Conservation (phyloP, 441 rosid species). For the Populus hybrid region DNA sequence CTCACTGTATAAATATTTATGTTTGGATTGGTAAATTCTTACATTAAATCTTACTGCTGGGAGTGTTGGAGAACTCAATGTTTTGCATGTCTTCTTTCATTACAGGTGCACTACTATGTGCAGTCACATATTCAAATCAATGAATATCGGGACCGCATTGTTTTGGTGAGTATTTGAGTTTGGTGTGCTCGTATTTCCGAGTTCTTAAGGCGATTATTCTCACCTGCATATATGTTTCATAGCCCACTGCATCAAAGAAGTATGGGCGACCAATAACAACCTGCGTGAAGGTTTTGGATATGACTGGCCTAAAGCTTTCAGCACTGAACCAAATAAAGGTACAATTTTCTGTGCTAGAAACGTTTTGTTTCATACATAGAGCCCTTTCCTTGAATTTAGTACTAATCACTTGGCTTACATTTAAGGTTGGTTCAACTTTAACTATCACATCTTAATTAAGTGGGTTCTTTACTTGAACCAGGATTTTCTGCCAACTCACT, state of each 20-base stretch:
- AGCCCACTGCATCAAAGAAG: slow-evolving; percentile 82
- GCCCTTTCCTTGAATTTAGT: neutral
- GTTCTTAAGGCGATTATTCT: slow-evolving; percentile 13
- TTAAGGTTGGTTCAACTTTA: neutral
- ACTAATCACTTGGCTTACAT: neutral
- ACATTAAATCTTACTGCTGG: neutral
- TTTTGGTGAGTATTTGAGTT: slow-evolving; percentile 59
- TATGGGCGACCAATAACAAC: slow-evolving; percentile 76
- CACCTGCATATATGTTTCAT: slow-evolving; percentile 22
- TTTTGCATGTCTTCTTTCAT: slow-evolving; percentile 16
- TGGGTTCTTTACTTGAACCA: neutral
- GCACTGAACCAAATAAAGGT: slow-evolving; percentile 89
- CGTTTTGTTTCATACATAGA: neutral
- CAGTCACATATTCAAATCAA: slow-evolving; percentile 97
- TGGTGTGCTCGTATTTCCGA: neutral
- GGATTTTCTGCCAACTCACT: neutral
- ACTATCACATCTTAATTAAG: neutral
- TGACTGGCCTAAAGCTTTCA: slow-evolving; percentile 90
- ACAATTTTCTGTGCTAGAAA: slow-evolving; percentile 6
- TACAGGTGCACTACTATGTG: slow-evolving; percentile 79
- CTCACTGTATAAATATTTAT: neutral
- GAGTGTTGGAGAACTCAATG: neutral
- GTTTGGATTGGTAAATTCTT: slow-evolving; percentile 2
- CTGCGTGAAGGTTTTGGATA: slow-evolving; percentile 81
- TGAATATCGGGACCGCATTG: slow-evolving; percentile 81